Percentiles rank a stretch among this genome's conserved stretches.
These are phyloP conservation scores for Sarocladium strictum DNA, from an alignment of 2,329 filamentous ascomycete genomes.

Conservation along the genomic window DNA sequence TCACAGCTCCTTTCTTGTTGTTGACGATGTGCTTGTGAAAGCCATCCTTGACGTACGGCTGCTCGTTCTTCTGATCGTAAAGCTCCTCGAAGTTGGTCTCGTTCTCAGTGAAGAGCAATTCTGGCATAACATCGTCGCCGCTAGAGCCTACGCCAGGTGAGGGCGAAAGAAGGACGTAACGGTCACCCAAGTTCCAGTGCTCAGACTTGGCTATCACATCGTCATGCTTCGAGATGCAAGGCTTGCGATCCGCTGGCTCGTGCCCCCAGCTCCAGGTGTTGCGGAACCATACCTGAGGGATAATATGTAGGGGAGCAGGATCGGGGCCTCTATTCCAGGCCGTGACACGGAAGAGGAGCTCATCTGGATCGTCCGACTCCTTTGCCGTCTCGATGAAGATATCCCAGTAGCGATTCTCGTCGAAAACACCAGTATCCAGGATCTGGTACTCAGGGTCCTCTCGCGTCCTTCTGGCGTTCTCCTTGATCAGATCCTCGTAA, in stretches of 20 bases:
- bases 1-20: constrained; percentile 72
- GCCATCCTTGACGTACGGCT: constrained; percentile 87
- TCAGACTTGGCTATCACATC: constrained; percentile 68
- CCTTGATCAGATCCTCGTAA: constrained; percentile 79
- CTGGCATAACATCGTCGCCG: constrained; percentile 76
- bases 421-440: constrained; percentile 80
- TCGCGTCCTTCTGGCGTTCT: constrained; percentile 73
- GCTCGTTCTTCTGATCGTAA: constrained; percentile 72
- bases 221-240: constrained; percentile 61
- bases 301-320: constrained; percentile 83
- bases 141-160: constrained; percentile 78
- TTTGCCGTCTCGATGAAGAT: constrained; percentile 96
- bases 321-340: constrained; percentile 94
- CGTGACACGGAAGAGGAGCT: constrained; percentile 88
- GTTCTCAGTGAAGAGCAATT: constrained; percentile 90
- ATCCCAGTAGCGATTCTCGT: constrained; percentile 91
- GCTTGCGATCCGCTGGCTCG: constrained; percentile 70
- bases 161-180: constrained; percentile 79
- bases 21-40: constrained; percentile 87
- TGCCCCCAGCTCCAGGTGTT: constrained; percentile 97
- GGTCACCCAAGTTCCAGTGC: constrained; percentile 74
- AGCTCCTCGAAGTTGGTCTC: constrained; percentile 80
- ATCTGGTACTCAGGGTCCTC: constrained; percentile 86
- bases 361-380: constrained; percentile 84
- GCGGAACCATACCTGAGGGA: constrained; percentile 93